Evolutionary conservation across 2,329 filamentous ascomycete genomes (phyloP), one percentile per base, ranked within the genome.

Genomic region (Scytalidium lignicola): DNA sequence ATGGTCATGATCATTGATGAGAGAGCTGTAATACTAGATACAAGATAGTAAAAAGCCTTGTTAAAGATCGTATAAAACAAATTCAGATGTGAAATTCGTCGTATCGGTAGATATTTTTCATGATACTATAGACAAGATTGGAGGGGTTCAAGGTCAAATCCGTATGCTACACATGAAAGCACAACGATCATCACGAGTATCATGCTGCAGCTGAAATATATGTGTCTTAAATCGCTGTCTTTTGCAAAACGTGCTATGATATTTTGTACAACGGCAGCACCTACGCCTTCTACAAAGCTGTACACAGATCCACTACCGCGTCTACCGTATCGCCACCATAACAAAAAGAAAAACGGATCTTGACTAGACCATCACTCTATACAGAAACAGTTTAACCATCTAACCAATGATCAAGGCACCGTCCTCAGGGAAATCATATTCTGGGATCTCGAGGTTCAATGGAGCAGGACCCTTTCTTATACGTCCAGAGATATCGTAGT

Each of bases 401-500:
- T 92, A 99, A 86, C 93, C 93, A 74, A 99, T 95, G 62, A 97
- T 73, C 61, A 99, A 78, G 74, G 84, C 85, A 68, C 81, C 84
- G 12, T 96, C 93, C 69, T 92, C 87, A 56, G 89, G 84, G 83
- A 99, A 97, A 65, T 88, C 89, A 79, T 96, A 96, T 65, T 74
- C 70, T 59, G 92, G 93, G 61, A 97, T 84, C 78, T 97, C 93
- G 68, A 99, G 84, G 81, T 99, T 99, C 67, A 99, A 83, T 59
- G 93, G 93, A 55, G 93, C 93, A 57, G 93, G 93, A 60, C 93
- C 93, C 82, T 89, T 96, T 79, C 93, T 86, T 82, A 96, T 89
- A 74, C 93, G 90, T 71, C 93, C 93, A 58, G 91, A 97, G 72
- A 99, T 97, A 72, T 99, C 93, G 83, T 99, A 99, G 81, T 99